These are phyloP conservation scores for Aplosporella prunicola DNA, from an alignment of 2,329 filamentous ascomycete species.

Conservation along the genomic window DNA sequence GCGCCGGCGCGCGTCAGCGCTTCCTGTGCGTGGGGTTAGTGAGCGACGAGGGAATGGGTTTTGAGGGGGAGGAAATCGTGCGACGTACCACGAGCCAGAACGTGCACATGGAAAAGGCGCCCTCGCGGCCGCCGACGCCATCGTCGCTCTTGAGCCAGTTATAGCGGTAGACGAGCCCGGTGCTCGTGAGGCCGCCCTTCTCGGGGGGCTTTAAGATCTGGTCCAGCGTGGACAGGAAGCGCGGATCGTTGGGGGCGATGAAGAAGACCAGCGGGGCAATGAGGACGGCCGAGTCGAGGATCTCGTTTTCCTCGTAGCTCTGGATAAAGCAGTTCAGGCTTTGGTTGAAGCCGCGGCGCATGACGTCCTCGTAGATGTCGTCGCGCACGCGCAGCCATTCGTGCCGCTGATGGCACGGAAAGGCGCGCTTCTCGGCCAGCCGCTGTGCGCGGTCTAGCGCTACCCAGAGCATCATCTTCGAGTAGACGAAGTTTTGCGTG, in stretches of 20 bases:
- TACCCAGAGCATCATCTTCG: slow-evolving; percentile 78
- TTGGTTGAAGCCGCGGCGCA: slow-evolving; percentile 68
- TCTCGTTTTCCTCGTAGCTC: slow-evolving; percentile 62
- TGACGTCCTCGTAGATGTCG: slow-evolving; percentile 62
- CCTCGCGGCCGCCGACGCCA: slow-evolving; percentile 64
- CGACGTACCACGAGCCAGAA: slow-evolving; percentile 78
- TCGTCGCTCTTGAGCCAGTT: slow-evolving; percentile 60
- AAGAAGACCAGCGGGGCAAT: slow-evolving; percentile 75
- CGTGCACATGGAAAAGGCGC: slow-evolving; percentile 72
- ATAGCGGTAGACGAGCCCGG: slow-evolving; percentile 67
- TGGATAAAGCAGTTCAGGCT: slow-evolving; percentile 63
- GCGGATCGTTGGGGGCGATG: slow-evolving; percentile 65
- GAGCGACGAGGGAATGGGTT: neutral
- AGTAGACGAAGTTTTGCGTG: slow-evolving; percentile 70
- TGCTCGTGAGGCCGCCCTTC: slow-evolving; percentile 65
- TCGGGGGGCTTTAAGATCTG: slow-evolving; percentile 62
- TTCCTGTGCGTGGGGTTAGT: slow-evolving; percentile 11
- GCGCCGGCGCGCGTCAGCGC: slow-evolving; percentile 20
- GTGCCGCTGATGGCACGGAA: slow-evolving; percentile 61
- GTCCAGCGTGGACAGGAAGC: slow-evolving; percentile 64
- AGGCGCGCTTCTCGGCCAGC: slow-evolving; percentile 62
- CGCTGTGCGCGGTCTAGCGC: slow-evolving; percentile 67
- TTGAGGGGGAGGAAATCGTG: too few species aligned
- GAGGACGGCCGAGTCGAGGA: slow-evolving; percentile 64
- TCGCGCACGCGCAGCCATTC: slow-evolving; percentile 61